These are phyloP conservation scores for Paecilomyces sp. DNA, from an alignment of 2,329 filamentous ascomycete genomes.

Conservation along the genomic window DNA sequence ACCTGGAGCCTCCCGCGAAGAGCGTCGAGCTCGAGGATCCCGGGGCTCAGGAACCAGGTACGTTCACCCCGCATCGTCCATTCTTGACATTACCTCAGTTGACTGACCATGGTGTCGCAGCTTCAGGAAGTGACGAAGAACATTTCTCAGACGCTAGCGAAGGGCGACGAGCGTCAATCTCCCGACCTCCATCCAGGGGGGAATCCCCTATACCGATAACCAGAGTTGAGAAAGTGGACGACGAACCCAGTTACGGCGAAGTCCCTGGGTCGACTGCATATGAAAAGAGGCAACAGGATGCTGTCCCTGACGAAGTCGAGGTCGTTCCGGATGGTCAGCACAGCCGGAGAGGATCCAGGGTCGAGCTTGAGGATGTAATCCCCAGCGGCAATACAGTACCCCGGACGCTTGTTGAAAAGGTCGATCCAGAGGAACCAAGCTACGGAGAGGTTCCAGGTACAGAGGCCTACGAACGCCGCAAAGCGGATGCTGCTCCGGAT, in stretches of 20 bases:
- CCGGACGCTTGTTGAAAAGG: constrained; percentile 54
- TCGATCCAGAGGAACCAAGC: constrained; percentile 49
- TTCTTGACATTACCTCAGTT: constrained; percentile 3
- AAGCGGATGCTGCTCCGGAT: constrained; percentile 54
- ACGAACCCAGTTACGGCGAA: constrained; percentile 52
- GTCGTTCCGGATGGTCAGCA: constrained; percentile 43
- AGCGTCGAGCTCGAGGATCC: constrained; percentile 50
- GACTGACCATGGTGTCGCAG: constrained; percentile 21
- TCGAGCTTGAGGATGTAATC: constrained; percentile 40
- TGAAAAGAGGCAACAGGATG: constrained; percentile 50
- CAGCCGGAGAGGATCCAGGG: constrained; percentile 33
- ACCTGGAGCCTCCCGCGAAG: constrained; percentile 48
- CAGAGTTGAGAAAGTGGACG: constrained; percentile 57
- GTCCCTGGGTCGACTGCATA: constrained; percentile 56
- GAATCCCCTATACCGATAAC: constrained; percentile 53
- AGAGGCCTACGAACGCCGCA: constrained; percentile 48
- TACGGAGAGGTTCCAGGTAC: constrained; percentile 59
- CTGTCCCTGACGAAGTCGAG: constrained; percentile 58
- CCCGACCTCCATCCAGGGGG: constrained; percentile 31
- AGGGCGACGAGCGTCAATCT: constrained; percentile 35
- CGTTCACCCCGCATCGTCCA: constrained; percentile 9
- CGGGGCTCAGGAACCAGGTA: constrained; percentile 51
- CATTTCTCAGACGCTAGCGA: constrained; percentile 62
- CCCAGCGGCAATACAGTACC: constrained; percentile 50
- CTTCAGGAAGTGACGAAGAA: constrained; percentile 50